Evolutionary conservation across 1,284 basidiomycete genomes (phyloP).

Genomic region (Malassezia equina): DNA sequence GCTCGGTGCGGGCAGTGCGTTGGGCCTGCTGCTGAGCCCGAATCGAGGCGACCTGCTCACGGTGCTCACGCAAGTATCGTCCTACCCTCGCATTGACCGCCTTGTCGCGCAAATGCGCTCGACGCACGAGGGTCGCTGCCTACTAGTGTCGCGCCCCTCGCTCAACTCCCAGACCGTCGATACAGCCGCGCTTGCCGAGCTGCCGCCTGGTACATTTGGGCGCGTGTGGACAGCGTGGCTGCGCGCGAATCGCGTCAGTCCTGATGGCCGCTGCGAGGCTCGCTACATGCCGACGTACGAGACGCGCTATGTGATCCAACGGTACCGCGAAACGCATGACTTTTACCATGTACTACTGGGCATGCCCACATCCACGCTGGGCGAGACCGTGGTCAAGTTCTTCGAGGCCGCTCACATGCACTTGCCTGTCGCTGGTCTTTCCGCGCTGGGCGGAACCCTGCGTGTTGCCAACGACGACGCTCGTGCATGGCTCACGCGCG

Average conservation of each 20-base stretch:
- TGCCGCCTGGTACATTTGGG: conserved; percentile 75
- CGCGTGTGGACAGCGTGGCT: conserved; percentile 83
- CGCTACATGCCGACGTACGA: conserved; percentile 73
- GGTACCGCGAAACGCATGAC: conserved; percentile 92
- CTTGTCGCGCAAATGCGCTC: conserved; percentile 70
- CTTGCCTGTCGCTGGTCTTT: conserved; percentile 75
- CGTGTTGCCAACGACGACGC: conserved; percentile 48
- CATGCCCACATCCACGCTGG: conserved; percentile 77
- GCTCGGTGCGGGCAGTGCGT: conserved; percentile 71
- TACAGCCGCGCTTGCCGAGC: conserved; percentile 57
- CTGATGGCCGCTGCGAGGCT: conserved; percentile 68
- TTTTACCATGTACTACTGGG: conserved; percentile 83
- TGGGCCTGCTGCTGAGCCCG: conserved; percentile 73
- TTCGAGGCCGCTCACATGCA: conserved; percentile 89
- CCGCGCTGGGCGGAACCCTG: conserved; percentile 61
- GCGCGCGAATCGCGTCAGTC: conserved; percentile 76
- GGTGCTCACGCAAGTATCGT: conserved; percentile 32
- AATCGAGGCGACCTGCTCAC: conserved; percentile 55
- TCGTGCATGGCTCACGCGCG: conserved; percentile 57
- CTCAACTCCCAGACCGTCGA: conserved; percentile 70
- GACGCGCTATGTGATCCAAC: conserved; percentile 70
- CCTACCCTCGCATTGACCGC: conserved; percentile 60
- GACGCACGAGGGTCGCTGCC: conserved; percentile 55
- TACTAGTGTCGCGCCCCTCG: conserved; percentile 71
- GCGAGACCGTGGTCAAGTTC: conserved; percentile 89